These are phyloP conservation scores for Podaxis rugospora DNA, from an alignment of 768 basidiomycete species.

Conservation along the genomic window DNA sequence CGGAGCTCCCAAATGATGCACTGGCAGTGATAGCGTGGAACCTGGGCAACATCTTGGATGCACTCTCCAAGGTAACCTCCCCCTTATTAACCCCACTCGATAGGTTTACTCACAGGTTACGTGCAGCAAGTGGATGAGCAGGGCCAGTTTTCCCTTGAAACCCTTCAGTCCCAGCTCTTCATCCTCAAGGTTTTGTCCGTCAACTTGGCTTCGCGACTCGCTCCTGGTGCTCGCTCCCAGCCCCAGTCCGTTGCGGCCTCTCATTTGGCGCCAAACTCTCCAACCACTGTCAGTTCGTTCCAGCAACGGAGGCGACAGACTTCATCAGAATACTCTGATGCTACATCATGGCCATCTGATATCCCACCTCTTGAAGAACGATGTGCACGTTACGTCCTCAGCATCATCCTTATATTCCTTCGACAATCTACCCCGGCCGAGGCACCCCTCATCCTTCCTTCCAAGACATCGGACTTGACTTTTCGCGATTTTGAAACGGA, in stretches of 20 bases:
- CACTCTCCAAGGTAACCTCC: slow-evolving; percentile 60
- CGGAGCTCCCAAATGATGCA: slow-evolving; percentile 74
- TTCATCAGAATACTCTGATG: slow-evolving; percentile 35
- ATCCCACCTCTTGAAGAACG: slow-evolving; percentile 74
- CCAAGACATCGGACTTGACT: slow-evolving; percentile 54
- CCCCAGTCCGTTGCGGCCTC: slow-evolving; percentile 18
- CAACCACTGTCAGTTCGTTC: slow-evolving; percentile 25
- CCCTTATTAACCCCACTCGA: neutral
- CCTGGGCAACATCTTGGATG: slow-evolving; percentile 73
- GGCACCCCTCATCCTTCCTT: slow-evolving; percentile 49
- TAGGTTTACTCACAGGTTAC: slow-evolving; percentile 7
- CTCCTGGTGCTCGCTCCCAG: slow-evolving; percentile 35
- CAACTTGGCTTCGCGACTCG: slow-evolving; percentile 78
- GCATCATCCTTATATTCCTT: slow-evolving; percentile 79
- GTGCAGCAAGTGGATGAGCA: slow-evolving; percentile 50
- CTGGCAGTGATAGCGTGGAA: slow-evolving; percentile 78
- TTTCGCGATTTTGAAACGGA: slow-evolving; percentile 64
- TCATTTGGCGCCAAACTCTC: slow-evolving; percentile 28
- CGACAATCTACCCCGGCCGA: slow-evolving; percentile 64
- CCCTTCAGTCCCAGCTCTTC: slow-evolving; percentile 84
- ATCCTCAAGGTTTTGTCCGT: slow-evolving; percentile 77
- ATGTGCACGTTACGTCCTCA: slow-evolving; percentile 76
- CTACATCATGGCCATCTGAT: slow-evolving; percentile 31
- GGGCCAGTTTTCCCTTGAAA: slow-evolving; percentile 56
- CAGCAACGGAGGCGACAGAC: slow-evolving; percentile 29